Evolutionary conservation across 208 protist genomes (phyloP).

Genomic region (Trypanosoma platydactyli): DNA sequence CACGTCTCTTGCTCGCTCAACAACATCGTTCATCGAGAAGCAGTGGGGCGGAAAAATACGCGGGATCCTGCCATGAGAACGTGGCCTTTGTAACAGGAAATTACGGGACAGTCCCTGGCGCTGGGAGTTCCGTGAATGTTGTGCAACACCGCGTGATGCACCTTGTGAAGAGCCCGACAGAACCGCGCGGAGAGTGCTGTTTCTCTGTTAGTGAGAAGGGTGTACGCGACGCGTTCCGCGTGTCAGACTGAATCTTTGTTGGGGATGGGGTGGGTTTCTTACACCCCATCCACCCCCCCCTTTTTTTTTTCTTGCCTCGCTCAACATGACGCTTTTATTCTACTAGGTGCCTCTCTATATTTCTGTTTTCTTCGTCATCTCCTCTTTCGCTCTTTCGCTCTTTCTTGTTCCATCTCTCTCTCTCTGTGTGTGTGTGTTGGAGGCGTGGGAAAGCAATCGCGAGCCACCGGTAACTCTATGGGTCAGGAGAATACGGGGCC

Average conservation of each 20-base stretch:
- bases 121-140: slow-evolving; percentile 7
- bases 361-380: slow-evolving; percentile 14
- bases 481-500: neutral
- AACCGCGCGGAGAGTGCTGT: slow-evolving; percentile 49
- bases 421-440: slow-evolving; percentile 9
- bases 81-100: slow-evolving; percentile 12
- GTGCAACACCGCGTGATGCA: slow-evolving; percentile 78
- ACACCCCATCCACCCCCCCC: neutral
- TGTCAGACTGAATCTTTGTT: neutral
- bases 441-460: too few relatives aligned
- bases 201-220: slow-evolving; percentile 70
- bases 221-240: slow-evolving; percentile 51
- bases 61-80: slow-evolving; percentile 24
- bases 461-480: neutral
- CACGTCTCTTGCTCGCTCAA: slow-evolving; percentile 62
- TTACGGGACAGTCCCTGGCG: neutral
- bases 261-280: slow-evolving; percentile 1
- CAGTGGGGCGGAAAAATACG: neutral
- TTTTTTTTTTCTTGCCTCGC: slow-evolving; percentile 15
- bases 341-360: slow-evolving; percentile 8
- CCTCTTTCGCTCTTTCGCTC: neutral
- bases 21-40: slow-evolving; percentile 49
- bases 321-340: slow-evolving; percentile 2
- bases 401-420: slow-evolving; percentile 2
- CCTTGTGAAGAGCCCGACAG: slow-evolving; percentile 47